These are phyloP conservation scores for Theileria orientalis DNA, from an alignment of 169 alveolate species.

Conservation along the genomic window DNA sequence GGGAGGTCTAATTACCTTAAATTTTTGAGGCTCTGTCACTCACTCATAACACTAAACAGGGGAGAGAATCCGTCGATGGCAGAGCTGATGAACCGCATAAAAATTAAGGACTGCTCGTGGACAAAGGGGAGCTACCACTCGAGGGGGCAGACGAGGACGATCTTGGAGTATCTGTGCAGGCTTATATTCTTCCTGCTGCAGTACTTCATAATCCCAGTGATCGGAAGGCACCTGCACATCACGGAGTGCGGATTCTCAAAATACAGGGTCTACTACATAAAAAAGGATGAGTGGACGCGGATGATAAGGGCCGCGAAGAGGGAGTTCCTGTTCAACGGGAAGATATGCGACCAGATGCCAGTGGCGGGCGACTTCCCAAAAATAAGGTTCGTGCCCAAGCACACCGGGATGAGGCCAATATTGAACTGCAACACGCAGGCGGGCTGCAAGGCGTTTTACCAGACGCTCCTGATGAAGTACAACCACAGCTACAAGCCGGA, in stretches of 20 bases:
- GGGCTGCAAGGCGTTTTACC: not conserved
- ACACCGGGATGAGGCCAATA: conserved; percentile 65
- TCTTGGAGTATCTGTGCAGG: conserved; percentile 45
- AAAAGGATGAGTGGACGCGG: conserved; percentile 33
- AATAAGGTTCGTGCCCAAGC: conserved; percentile 59
- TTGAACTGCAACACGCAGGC: conserved; percentile 26
- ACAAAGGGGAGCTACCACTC: not conserved
- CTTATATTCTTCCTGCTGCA: conserved; percentile 46
- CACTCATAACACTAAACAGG: conserved; percentile 48
- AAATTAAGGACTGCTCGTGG: conserved; percentile 50
- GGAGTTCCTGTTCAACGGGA: conserved; percentile 4
- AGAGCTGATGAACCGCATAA: conserved; percentile 49
- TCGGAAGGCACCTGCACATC: conserved; percentile 45
- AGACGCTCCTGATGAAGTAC: not conserved
- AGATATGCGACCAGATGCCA: not conserved
- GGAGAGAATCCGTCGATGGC: conserved; percentile 55
- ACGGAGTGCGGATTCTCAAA: conserved; percentile 49
- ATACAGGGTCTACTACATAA: conserved; percentile 43
- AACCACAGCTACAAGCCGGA: not conserved
- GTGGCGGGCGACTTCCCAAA: not conserved
- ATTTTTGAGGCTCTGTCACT: conserved; percentile 26
- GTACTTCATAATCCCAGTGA: conserved; percentile 44
- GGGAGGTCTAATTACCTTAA: conserved; percentile 23
- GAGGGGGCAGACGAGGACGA: conserved; percentile 39
- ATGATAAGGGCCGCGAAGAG: conserved; percentile 44